These are phyloP conservation scores for Trichoderma sp. DNA, from an alignment of 2,329 filamentous ascomycete genomes.

Conservation along the genomic window DNA sequence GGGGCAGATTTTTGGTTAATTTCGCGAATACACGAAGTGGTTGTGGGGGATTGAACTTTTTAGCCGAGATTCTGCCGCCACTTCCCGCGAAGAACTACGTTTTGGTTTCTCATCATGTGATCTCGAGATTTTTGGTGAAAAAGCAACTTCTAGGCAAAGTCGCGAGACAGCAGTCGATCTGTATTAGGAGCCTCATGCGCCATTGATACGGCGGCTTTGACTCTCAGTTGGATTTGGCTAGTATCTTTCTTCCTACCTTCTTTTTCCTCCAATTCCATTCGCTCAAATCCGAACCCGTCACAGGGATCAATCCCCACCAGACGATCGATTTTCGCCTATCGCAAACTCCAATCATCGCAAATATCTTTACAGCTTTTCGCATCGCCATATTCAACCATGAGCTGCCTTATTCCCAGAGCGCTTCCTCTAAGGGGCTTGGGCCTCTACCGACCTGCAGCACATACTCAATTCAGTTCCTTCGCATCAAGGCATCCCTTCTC, in stretches of 20 bases:
- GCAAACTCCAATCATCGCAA: conserved; percentile 5
- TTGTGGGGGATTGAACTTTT: conserved; percentile 37
- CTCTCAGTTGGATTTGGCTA: neutral
- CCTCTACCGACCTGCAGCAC: conserved; percentile 22
- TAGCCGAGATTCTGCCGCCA: conserved; percentile 41
- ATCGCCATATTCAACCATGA: conserved; percentile 32
- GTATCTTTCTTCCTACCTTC: neutral
- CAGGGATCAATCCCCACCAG: neutral
- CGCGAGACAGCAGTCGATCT: neutral
- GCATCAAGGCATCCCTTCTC: conserved; percentile 27
- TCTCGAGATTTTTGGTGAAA: conserved; percentile 36
- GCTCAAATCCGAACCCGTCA: neutral
- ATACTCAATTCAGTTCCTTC: conserved; percentile 11
- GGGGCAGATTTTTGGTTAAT: conserved; percentile 47
- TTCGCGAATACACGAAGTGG: conserved; percentile 43
- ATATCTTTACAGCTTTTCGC: neutral
- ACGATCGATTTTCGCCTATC: conserved; percentile 1
- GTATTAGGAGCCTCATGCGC: neutral
- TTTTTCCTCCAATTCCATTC: neutral
- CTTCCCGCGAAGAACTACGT: neutral
- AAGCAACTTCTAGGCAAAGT: neutral
- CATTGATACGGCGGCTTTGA: neutral
- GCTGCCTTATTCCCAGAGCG: conserved; percentile 31
- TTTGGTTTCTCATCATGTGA: conserved; percentile 41
- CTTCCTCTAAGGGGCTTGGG: conserved; percentile 30